Evolutionary conservation across 1,284 basidiomycete species (phyloP), one percentile per base, ranked within the genome.

Genomic region (Ustilago tritici): DNA sequence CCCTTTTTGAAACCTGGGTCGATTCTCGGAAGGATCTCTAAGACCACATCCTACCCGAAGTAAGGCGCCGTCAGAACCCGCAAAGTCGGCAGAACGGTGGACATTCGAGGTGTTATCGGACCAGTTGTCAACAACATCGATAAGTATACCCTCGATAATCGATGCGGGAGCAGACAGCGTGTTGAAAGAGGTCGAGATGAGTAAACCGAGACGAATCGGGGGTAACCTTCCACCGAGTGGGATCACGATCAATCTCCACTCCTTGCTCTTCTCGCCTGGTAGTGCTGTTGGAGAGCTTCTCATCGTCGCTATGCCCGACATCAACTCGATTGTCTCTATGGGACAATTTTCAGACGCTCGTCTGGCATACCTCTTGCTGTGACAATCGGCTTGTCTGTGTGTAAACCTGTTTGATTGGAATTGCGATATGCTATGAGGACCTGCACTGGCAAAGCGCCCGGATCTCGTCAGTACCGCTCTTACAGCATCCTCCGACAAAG

Each of bases 401-500:
- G 17, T 17, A 41, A 41, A 17, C 17, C 35, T 11, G 12, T 32
- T 55, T 56, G 6, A 47, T 57, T 57, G 52, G 34, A 31, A 38
- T n/a, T 57, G 12, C 28, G 60, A 60, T n/a, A 36, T 15, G 23
- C 49, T 32, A 66, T 12, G 43, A 23, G 15, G 65, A 60, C 19
- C 65, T 61, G 55, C 60, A 64, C 35, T 65, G 67, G 56, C 76
- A 74, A 12, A 79, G 63, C 10, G 77, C 78, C 2, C 58, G 56
- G 31, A 80, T 81, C 61, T 81, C 79, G 43, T 73, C 61, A 0
- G 77, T 77, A 5, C 77, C 73, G 56, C 71, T 76, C 70, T 82
- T 82, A 70, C 80, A 82, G 71, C 80, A 82, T 12, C 80, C 80
- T 11, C 80, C 80, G 2, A 82, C 68, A 66, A 80, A 80, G 17